Percentiles rank a stretch among this genome's conserved stretches.
Evolutionary conservation across 139 green algal genomes (phyloP).

Genomic region (Tetradesmus lagerheimii): DNA sequence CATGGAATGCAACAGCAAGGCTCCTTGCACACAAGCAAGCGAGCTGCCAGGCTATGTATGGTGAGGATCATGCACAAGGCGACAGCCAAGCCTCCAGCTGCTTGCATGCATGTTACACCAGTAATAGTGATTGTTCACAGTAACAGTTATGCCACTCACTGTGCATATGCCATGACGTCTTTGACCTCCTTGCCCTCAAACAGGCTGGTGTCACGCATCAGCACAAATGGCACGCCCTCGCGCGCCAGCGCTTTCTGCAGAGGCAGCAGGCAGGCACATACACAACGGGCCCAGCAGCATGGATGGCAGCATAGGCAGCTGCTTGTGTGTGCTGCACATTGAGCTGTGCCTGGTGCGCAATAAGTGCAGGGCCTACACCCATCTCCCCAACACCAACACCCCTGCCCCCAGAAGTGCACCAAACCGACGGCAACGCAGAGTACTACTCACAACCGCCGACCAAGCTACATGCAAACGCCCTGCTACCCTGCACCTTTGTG

Average conservation of each 20-base stretch:
- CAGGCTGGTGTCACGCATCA: constrained; percentile 47
- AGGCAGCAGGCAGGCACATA: not conserved
- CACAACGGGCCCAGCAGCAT: not conserved
- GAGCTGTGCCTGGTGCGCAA: too few relatives aligned
- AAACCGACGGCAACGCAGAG: too few relatives aligned
- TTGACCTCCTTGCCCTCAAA: constrained; percentile 44
- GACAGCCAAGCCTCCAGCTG: not conserved
- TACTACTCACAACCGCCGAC: too few relatives aligned
- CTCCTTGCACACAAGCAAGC: not conserved
- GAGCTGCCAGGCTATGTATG: not conserved
- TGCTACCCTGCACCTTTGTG: too few relatives aligned
- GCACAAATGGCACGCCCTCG: constrained; percentile 30
- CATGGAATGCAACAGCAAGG: not conserved
- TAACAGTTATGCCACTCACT: not conserved
- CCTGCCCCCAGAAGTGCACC: too few relatives aligned
- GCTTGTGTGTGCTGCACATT: not conserved
- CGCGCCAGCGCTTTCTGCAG: constrained; percentile 20
- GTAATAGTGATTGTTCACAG: not conserved
- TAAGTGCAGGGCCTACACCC: too few relatives aligned
- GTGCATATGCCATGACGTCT: constrained; percentile 52
- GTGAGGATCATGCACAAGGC: not conserved
- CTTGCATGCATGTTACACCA: not conserved
- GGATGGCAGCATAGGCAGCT: not conserved
- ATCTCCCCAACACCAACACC: too few relatives aligned
- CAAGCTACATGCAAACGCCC: too few relatives aligned